These are phyloP conservation scores for Blastomyces parvus DNA, from an alignment of 2,329 filamentous ascomycete genomes.

Conservation along the genomic window DNA sequence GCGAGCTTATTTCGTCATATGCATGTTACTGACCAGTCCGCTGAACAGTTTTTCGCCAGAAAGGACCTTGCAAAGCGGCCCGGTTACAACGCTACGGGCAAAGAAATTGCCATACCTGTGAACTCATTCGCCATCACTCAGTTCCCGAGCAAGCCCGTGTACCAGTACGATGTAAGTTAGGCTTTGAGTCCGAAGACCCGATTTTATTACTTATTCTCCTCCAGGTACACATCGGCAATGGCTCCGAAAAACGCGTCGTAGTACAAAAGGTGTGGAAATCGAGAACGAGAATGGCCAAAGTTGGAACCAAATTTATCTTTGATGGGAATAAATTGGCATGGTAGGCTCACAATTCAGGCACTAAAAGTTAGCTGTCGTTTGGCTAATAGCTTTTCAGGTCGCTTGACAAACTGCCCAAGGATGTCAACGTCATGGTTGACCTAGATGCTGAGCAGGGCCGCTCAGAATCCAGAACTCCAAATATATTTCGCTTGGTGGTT, in stretches of 20 bases:
- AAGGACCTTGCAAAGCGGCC: constrained; percentile 39
- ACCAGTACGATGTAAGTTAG: constrained; percentile 72
- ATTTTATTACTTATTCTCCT: constrained; percentile 9
- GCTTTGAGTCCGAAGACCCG: not conserved
- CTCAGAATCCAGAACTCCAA: constrained; percentile 30
- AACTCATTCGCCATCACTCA: constrained; percentile 65
- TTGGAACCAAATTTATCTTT: constrained; percentile 58
- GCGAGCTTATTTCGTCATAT: constrained; percentile 8
- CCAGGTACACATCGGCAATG: constrained; percentile 57
- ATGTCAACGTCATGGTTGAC: constrained; percentile 55
- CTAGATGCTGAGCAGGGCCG: constrained; percentile 57
- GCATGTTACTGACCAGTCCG: constrained; percentile 13
- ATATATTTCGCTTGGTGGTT: constrained; percentile 54
- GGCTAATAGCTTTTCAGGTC: constrained; percentile 25
- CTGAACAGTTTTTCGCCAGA: constrained; percentile 17
- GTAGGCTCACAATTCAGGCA: constrained; percentile 41
- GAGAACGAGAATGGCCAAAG: constrained; percentile 45
- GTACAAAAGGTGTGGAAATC: constrained; percentile 70
- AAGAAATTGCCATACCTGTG: constrained; percentile 47
- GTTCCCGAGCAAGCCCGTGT: constrained; percentile 54
- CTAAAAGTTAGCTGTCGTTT: constrained; percentile 23
- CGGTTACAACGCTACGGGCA: constrained; percentile 50
- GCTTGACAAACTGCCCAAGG: constrained; percentile 28
- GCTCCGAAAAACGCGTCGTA: constrained; percentile 54
- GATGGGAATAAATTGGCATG: constrained; percentile 83